These are phyloP conservation scores for Trichoderma sp. DNA, from an alignment of 2,329 filamentous ascomycete species.

Conservation along the genomic window DNA sequence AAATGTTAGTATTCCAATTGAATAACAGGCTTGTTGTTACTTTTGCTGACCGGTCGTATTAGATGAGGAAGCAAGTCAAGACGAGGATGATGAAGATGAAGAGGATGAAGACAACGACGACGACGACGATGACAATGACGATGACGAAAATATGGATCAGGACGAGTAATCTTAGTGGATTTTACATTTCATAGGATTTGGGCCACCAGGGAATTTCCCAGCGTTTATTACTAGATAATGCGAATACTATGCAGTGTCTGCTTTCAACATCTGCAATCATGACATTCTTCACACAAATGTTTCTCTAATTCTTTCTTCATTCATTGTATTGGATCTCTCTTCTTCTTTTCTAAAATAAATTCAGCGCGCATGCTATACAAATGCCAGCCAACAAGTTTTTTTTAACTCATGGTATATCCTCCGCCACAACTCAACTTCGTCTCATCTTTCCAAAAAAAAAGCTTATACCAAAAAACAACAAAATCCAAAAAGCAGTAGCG, in stretches of 20 bases:
- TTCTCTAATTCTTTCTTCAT: not conserved
- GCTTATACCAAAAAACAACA: not conserved
- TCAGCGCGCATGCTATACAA: not conserved
- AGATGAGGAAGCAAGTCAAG: not conserved
- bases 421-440: constrained; percentile 5
- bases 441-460: not conserved
- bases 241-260: not conserved
- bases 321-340: not conserved
- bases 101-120: not conserved
- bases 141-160: not conserved
- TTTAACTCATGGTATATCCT: constrained; percentile 21
- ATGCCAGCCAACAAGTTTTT: constrained; percentile 13
- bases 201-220: too few relatives aligned
- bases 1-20: not conserved
- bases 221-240: too few relatives aligned
- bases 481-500: not conserved
- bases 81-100: not conserved
- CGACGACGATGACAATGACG: not conserved
- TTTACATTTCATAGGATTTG: not conserved
- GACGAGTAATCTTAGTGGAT: not conserved
- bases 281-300: not conserved
- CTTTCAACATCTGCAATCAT: not conserved
- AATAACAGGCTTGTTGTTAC: not conserved
- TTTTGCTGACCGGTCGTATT: not conserved
- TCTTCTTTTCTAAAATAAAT: not conserved